phyloP scores from a whole-genome alignment of 2,329 filamentous ascomycete genomes.

The Thielaviopsis populi region DNA sequence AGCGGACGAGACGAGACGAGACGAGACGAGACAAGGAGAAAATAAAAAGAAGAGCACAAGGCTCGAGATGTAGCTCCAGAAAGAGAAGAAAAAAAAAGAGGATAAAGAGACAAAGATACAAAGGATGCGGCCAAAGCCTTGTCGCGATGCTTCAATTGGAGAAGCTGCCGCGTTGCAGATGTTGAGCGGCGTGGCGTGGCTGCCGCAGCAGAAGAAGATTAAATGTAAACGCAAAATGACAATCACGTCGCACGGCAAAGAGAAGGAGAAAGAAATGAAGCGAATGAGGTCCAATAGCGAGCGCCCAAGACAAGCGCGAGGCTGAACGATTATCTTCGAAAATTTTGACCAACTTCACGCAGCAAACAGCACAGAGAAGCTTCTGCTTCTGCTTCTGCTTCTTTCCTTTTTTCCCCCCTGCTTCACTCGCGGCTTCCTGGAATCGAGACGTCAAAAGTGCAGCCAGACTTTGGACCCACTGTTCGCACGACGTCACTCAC shows the following conservation, averaged over 20 bases:
- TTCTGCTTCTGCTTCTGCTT: too few species aligned
- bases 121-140: slow-evolving; percentile 2
- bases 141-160: slow-evolving; percentile 10
- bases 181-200: not conserved
- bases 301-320: not conserved
- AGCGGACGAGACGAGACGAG: not conserved
- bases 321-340: not conserved
- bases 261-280: not conserved
- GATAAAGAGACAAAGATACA: not conserved
- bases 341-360: not conserved
- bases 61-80: slow-evolving; percentile 2
- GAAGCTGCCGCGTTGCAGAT: slow-evolving; percentile 8
- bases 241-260: not conserved
- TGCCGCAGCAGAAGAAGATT: not conserved
- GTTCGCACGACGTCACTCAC: slow-evolving; percentile 9
- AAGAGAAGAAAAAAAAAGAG: slow-evolving; percentile 3
- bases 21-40: too few species aligned
- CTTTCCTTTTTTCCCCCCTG: not conserved
- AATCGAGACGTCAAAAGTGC: not conserved
- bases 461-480: not conserved
- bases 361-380: not conserved
- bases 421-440: not conserved
- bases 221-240: not conserved
- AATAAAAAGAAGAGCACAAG: not conserved
- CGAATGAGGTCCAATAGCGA: not conserved